phyloP scores from a whole-genome alignment of 805 yeast genomes.

The Torulaspora franciscae region DNA sequence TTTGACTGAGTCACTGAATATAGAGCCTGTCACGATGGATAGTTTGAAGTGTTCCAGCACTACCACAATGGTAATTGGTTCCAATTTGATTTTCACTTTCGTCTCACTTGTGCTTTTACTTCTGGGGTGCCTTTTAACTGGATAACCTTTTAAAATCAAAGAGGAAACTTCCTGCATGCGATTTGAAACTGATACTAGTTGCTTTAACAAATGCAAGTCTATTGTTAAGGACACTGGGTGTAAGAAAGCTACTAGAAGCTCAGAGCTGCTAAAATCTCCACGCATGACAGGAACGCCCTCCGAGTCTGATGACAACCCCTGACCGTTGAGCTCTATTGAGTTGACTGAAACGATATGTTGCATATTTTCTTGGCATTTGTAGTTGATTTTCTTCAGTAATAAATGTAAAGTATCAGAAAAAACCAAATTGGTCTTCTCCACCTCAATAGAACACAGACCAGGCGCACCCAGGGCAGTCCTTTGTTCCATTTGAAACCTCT shows the following conservation, averaged over 20 bases:
- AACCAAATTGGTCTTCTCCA: neutral
- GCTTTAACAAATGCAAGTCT: neutral
- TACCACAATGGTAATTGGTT: constrained; percentile 4
- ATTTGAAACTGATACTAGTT: neutral
- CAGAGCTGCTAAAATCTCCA: constrained; percentile 5
- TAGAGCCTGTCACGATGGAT: constrained; percentile 2
- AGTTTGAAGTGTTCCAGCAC: constrained; percentile 3
- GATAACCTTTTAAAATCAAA: neutral
- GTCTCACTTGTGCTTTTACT: constrained; percentile 1
- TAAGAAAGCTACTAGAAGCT: constrained; percentile 1
- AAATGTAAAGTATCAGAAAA: neutral
- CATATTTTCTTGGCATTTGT: neutral
- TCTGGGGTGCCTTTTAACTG: neutral
- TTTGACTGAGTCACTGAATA: constrained; percentile 4
- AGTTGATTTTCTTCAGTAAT: neutral
- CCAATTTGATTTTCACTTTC: neutral
- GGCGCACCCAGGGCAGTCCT: constrained; percentile 10
- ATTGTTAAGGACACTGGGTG: neutral
- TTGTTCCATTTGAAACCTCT: constrained; percentile 26
- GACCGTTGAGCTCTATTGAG: constrained; percentile 6
- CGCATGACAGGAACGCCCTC: constrained; percentile 6
- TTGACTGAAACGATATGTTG: constrained; percentile 4
- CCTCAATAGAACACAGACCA: constrained; percentile 14
- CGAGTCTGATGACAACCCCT: constrained; percentile 4
- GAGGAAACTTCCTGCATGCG: constrained; percentile 5